Evolutionary conservation across 1,284 basidiomycete genomes (phyloP).

Genomic region (Rhodotorula mucilaginosa): DNA sequence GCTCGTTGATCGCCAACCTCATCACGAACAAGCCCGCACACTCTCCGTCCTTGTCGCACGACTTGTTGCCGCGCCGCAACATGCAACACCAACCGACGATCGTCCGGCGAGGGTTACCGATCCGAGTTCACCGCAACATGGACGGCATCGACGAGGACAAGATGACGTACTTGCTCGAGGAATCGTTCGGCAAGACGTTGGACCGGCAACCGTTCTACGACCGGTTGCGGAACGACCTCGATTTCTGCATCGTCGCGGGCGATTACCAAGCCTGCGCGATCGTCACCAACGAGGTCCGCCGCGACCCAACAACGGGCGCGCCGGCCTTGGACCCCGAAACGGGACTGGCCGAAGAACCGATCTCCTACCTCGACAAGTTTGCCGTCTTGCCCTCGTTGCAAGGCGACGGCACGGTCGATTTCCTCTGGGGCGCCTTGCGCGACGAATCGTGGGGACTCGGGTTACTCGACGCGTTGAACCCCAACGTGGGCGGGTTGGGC

Average conservation of each 20-base stretch:
- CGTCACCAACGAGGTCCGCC: slow-evolving; percentile 73
- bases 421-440: slow-evolving; percentile 96
- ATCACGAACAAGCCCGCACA: slow-evolving; percentile 98
- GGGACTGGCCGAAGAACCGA: slow-evolving; percentile 49
- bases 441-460: slow-evolving; percentile 98
- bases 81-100: slow-evolving; percentile 90
- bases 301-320: not conserved
- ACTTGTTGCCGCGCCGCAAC: slow-evolving; percentile 68
- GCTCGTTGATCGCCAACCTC: slow-evolving; percentile 90
- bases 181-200: slow-evolving; percentile 75
- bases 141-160: slow-evolving; percentile 70
- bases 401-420: slow-evolving; percentile 98
- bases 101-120: slow-evolving; percentile 80
- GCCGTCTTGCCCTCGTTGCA: slow-evolving; percentile 91
- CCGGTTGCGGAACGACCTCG: slow-evolving; percentile 71
- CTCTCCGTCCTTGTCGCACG: slow-evolving; percentile 90
- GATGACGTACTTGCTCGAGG: slow-evolving; percentile 77
- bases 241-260: slow-evolving; percentile 92
- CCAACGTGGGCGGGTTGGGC: slow-evolving; percentile 80
- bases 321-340: slow-evolving; percentile 40
- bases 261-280: slow-evolving; percentile 95
- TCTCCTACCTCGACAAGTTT: slow-evolving; percentile 98
- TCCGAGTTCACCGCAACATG: slow-evolving; percentile 69
- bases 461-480: slow-evolving; percentile 87
- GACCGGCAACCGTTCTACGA: slow-evolving; percentile 73